phyloP scores from a whole-genome alignment of 371 early-diverging fungal genomes.

The Nematocida sp. region DNA sequence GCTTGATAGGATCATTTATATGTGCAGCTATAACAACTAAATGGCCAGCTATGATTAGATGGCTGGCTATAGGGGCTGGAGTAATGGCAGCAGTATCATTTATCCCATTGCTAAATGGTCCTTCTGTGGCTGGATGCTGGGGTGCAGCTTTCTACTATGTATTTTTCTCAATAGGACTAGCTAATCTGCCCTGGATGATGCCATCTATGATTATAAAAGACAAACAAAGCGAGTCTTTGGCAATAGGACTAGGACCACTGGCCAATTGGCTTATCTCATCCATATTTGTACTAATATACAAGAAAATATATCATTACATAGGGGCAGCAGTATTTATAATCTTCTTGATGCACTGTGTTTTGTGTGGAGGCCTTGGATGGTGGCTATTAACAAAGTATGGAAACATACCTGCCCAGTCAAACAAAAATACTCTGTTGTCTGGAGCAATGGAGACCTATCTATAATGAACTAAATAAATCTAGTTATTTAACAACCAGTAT shows the following conservation, averaged over 20 bases:
- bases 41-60: background rate
- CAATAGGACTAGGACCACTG: conserved; percentile 29
- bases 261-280: conserved; percentile 3
- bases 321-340: background rate
- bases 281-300: background rate
- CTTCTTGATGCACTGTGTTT: background rate
- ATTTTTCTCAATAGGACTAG: conserved; percentile 21
- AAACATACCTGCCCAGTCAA: too few relatives aligned
- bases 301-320: background rate
- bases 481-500: too few relatives aligned
- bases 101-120: background rate
- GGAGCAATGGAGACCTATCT: too few relatives aligned
- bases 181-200: conserved; percentile 39
- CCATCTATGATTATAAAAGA: conserved; percentile 16
- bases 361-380: conserved; percentile 5
- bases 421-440: too few relatives aligned
- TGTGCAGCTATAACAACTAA: background rate
- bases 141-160: conserved; percentile 8
- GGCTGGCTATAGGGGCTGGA: background rate
- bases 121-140: background rate
- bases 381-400: background rate
- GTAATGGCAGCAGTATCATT: background rate
- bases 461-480: too few relatives aligned
- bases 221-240: background rate
- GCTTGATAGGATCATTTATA: background rate